phyloP scores from a whole-genome alignment of 2,329 filamentous ascomycete species.

The Pseudocercospora vitis region DNA sequence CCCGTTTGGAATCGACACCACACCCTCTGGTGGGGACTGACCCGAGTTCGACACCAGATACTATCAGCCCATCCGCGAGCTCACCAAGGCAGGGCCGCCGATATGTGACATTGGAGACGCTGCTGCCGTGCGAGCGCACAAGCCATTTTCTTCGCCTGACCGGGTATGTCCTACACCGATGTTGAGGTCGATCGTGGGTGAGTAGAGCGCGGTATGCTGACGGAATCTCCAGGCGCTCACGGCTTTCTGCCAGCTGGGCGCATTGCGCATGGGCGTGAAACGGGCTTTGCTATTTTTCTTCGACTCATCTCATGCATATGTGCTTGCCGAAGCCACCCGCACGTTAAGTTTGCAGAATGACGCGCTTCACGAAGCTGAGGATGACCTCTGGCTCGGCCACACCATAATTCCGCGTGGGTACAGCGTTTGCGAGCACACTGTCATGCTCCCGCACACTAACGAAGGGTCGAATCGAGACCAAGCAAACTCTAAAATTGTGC shows the following conservation, averaged over 20 bases:
- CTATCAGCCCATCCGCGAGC: constrained; percentile 31
- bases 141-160: constrained; percentile 34
- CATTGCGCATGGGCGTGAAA: constrained; percentile 50
- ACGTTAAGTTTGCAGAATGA: constrained; percentile 44
- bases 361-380: constrained; percentile 25
- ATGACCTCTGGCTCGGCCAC: constrained; percentile 36
- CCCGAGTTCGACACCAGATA: constrained; percentile 23
- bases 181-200: not conserved
- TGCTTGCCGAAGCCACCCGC: constrained; percentile 56
- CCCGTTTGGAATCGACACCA: not conserved
- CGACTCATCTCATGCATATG: constrained; percentile 51
- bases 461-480: constrained; percentile 26
- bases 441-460: constrained; percentile 25
- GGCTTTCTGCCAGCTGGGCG: constrained; percentile 54
- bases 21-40: constrained; percentile 3
- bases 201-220: not conserved
- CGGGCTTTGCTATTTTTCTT: constrained; percentile 57
- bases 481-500: constrained; percentile 19
- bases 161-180: constrained; percentile 23
- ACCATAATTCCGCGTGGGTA: constrained; percentile 32
- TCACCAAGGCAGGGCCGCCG: constrained; percentile 31
- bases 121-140: constrained; percentile 26
- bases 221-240: constrained; percentile 39
- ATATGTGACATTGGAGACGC: constrained; percentile 31
- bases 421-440: constrained; percentile 36